Percentiles rank a stretch among this genome's conserved stretches.
Evolutionary conservation across 2,329 filamentous ascomycete genomes (phyloP).

Genomic region (Metarhizium humberi): DNA sequence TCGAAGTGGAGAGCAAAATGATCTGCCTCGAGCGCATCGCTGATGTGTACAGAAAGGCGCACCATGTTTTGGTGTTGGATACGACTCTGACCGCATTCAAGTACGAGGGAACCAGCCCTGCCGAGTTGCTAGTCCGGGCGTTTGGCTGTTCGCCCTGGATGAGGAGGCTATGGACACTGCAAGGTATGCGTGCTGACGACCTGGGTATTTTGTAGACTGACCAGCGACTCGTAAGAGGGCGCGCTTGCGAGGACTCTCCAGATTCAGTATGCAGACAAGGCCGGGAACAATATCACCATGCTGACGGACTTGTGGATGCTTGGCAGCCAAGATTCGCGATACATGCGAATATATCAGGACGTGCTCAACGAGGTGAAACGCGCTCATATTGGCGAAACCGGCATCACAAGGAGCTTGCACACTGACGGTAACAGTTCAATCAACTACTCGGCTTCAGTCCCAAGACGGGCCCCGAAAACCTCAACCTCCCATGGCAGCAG

Average conservation of each 20-base stretch:
- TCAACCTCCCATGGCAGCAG: neutral
- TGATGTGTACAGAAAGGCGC: constrained; percentile 21
- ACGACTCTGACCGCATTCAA: constrained; percentile 16
- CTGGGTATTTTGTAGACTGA: too few species aligned
- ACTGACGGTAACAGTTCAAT: constrained; percentile 8
- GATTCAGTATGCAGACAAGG: constrained; percentile 23
- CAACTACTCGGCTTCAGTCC: constrained; percentile 9
- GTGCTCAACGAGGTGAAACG: constrained; percentile 9
- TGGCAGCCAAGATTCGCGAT: constrained; percentile 7
- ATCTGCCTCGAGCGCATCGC: constrained; percentile 23
- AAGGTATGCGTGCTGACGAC: constrained; percentile 11
- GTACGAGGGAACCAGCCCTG: constrained; percentile 6
- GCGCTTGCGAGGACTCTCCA: constrained; percentile 20
- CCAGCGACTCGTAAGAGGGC: constrained; percentile 17
- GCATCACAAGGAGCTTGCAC: neutral
- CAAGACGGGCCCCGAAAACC: constrained; percentile 3
- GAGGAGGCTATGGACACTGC: constrained; percentile 29
- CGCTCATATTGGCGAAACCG: neutral
- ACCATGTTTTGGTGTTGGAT: constrained; percentile 24
- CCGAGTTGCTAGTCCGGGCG: constrained; percentile 20
- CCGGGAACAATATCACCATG: constrained; percentile 9
- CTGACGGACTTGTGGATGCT: constrained; percentile 7
- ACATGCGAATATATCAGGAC: constrained; percentile 14
- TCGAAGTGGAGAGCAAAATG: constrained; percentile 13
- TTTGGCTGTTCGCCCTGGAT: constrained; percentile 26